Conservation (phyloP, 495 filamentous ascomycete genomes). For the Oidiodendron maius region DNA sequence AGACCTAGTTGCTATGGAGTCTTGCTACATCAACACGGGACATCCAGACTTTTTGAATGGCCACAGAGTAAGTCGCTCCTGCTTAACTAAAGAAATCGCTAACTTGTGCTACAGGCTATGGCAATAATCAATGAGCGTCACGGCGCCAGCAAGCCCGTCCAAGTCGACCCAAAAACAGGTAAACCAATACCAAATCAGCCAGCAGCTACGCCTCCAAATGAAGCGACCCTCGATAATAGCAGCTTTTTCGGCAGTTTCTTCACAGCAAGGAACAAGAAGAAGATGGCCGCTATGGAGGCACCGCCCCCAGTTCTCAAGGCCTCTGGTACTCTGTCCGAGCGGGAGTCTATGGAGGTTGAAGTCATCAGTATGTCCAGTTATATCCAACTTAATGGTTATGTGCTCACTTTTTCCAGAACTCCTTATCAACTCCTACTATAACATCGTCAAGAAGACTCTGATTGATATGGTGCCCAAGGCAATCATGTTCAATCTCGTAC, state of each 20-base stretch:
- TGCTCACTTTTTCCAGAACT: conserved; percentile 56
- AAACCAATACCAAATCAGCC: conserved; percentile 77
- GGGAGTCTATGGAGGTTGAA: conserved; percentile 91
- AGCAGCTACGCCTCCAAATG: conserved; percentile 61
- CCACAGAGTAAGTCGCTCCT: conserved; percentile 45
- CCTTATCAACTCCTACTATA: conserved; percentile 93
- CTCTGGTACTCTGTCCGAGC: conserved; percentile 83
- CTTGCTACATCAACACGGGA: conserved; percentile 97
- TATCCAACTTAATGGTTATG: background rate
- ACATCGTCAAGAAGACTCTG: conserved; percentile 96
- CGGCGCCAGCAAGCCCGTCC: conserved; percentile 73
- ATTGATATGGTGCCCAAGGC: conserved; percentile 99
- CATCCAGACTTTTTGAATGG: conserved; percentile 98
- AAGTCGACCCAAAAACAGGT: conserved; percentile 98
- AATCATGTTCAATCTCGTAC: conserved; percentile 94
- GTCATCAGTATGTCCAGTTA: conserved; percentile 80
- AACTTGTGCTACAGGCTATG: conserved; percentile 62
- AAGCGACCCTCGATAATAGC: conserved; percentile 45
- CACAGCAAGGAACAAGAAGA: conserved; percentile 98
- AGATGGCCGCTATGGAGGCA: conserved; percentile 97
- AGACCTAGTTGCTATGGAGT: conserved; percentile 91
- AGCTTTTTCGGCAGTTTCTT: conserved; percentile 98
- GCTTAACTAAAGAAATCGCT: background rate
- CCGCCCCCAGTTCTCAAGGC: conserved; percentile 92
- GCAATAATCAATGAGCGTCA: conserved; percentile 92